Percentiles rank a stretch among this genome's conserved stretches.
Evolutionary conservation across 1,284 basidiomycete species (phyloP).

Genomic region (Rhodotorula sp.): DNA sequence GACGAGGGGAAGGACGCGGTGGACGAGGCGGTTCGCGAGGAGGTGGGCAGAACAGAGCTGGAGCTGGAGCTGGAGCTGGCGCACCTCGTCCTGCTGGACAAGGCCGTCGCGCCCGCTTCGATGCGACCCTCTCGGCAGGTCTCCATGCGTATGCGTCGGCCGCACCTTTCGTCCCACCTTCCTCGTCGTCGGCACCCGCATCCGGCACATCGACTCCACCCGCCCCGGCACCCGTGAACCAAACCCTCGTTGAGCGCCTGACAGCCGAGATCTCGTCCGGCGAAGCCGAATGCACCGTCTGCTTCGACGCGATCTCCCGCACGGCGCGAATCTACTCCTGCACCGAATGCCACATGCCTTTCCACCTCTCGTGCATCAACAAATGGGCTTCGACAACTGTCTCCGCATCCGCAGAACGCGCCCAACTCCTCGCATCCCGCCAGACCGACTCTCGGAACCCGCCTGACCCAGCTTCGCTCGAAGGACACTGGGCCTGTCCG

Average conservation of each 20-base stretch:
- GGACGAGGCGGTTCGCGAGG: no score
- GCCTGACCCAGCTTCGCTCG: constrained; percentile 15
- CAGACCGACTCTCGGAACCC: constrained; percentile 21
- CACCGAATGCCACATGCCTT: constrained; percentile 77
- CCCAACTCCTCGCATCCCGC: constrained; percentile 34
- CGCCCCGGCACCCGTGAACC: constrained; percentile 28
- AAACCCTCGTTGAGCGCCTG: constrained; percentile 41
- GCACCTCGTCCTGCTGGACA: background rate
- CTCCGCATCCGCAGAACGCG: constrained; percentile 55
- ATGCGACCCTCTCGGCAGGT: constrained; percentile 14
- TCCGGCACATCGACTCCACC: constrained; percentile 10
- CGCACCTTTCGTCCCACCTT: constrained; percentile 10
- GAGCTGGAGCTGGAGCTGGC: no score
- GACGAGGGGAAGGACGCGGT: no score
- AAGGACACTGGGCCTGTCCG: constrained; percentile 44
- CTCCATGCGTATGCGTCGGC: constrained; percentile 29
- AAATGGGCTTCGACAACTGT: constrained; percentile 61
- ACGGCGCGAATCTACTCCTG: constrained; percentile 74
- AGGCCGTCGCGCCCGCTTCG: constrained; percentile 19
- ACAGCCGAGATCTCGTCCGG: constrained; percentile 37
- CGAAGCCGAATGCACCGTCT: constrained; percentile 67
- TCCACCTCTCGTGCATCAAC: constrained; percentile 75
- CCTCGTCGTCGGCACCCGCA: background rate
- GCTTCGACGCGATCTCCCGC: constrained; percentile 68
- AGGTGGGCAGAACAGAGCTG: no score